Conservation (phyloP, 257 asterid genomes). For the Fraxinus americana region DNA sequence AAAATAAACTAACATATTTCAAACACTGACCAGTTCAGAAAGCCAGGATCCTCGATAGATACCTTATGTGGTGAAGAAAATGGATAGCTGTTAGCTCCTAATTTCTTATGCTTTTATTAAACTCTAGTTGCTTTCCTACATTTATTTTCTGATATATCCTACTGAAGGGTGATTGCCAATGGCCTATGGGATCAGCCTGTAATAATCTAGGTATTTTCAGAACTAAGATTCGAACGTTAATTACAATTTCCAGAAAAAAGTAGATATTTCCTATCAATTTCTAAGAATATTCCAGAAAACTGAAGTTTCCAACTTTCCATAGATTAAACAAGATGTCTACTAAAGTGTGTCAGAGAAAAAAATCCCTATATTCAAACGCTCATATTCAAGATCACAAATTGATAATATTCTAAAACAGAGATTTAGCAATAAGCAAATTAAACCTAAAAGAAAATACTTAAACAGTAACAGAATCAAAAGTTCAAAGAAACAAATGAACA, state of each 20-base stretch:
- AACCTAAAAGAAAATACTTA: background rate
- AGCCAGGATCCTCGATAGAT: background rate
- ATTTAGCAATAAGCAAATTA: background rate
- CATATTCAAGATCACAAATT: conserved; percentile 1
- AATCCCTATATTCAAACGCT: background rate
- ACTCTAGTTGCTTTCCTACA: background rate
- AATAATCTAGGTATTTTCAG: background rate
- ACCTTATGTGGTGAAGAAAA: background rate
- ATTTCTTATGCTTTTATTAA: background rate
- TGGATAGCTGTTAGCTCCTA: background rate
- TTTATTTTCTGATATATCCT: background rate
- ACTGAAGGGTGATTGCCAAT: background rate
- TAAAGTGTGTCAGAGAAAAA: background rate
- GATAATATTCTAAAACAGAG: background rate
- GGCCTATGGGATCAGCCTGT: background rate
- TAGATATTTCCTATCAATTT: background rate
- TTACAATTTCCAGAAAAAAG: background rate
- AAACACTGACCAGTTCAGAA: background rate
- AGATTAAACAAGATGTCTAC: background rate
- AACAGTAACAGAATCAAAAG: background rate
- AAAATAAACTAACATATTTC: background rate
- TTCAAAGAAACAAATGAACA: conserved; percentile 2
- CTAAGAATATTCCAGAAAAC: background rate
- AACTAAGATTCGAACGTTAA: background rate
- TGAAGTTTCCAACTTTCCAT: background rate